Percentiles rank a stretch among this genome's conserved stretches.
Evolutionary conservation across 129 eudicot species (phyloP).

Genomic region (Daucus carota): DNA sequence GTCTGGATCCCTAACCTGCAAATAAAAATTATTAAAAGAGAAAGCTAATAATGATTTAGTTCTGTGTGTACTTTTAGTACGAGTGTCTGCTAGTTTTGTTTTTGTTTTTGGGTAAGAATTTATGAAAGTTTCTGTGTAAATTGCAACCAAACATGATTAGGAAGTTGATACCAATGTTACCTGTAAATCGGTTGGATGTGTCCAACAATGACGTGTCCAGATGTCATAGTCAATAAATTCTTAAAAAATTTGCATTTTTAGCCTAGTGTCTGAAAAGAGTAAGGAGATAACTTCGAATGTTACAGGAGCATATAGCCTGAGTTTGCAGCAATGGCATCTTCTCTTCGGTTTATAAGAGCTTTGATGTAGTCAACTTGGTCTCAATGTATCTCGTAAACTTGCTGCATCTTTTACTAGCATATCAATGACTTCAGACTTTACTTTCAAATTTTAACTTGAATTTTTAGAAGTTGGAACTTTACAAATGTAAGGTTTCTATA

Average conservation of each 20-base stretch:
- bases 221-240: neutral
- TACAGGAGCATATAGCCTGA: neutral
- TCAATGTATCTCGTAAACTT: neutral
- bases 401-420: neutral
- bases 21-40: neutral
- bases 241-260: neutral
- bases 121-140: neutral
- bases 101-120: neutral
- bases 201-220: neutral
- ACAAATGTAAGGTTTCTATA: neutral
- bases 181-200: neutral
- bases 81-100: neutral
- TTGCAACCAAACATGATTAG: neutral
- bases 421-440: neutral
- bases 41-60: neutral
- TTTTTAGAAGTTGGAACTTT: neutral
- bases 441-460: neutral
- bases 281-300: neutral
- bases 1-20: neutral
- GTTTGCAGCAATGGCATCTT: neutral
- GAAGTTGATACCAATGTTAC: neutral
- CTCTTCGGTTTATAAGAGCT: neutral
- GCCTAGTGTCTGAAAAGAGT: neutral
- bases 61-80: neutral
- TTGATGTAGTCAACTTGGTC: neutral